Evolutionary conservation across 176 grass and related monocot genomes (phyloP).

Genomic region (Triticum dicoccoides): DNA sequence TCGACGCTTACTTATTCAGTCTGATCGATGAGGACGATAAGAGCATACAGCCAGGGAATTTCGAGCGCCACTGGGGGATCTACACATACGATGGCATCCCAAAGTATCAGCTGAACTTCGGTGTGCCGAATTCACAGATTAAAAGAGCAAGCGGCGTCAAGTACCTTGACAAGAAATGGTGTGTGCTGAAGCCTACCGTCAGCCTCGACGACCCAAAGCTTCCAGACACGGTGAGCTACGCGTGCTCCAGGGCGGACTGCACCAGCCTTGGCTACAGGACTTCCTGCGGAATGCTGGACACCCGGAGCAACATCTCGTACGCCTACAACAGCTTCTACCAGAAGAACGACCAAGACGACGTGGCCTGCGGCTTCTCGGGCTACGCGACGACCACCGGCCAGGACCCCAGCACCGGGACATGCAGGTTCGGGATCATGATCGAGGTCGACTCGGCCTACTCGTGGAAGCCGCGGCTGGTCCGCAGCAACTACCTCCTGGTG

Average conservation of each 20-base stretch:
- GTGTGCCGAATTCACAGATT: slow-evolving; percentile 44
- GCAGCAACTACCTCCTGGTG: slow-evolving; percentile 19
- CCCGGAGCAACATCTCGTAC: slow-evolving; percentile 76
- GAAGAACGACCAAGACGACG: slow-evolving; percentile 96
- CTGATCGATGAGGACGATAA: slow-evolving; percentile 94
- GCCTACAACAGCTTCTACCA: slow-evolving; percentile 91
- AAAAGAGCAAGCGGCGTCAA: slow-evolving; percentile 45
- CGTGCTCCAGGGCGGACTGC: slow-evolving; percentile 81
- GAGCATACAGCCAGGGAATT: slow-evolving; percentile 97
- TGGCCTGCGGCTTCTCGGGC: slow-evolving; percentile 79
- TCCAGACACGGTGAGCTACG: slow-evolving; percentile 59
- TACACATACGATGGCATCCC: slow-evolving; percentile 83
- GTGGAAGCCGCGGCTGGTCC: slow-evolving; percentile 27
- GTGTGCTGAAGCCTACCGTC: slow-evolving; percentile 75
- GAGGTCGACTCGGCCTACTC: slow-evolving; percentile 63
- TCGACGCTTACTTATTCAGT: slow-evolving; percentile 90
- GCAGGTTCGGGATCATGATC: slow-evolving; percentile 92
- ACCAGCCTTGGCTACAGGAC: slow-evolving; percentile 92
- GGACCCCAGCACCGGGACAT: slow-evolving; percentile 78
- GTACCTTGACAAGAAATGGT: slow-evolving; percentile 95
- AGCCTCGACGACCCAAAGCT: slow-evolving; percentile 48
- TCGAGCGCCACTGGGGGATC: slow-evolving; percentile 97
- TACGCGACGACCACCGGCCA: slow-evolving; percentile 71
- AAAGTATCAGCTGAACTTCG: slow-evolving; percentile 75
- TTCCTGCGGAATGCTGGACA: slow-evolving; percentile 73